Conservation (phyloP, 2,329 filamentous ascomycete species). For the Xylariomycetidae sp. region DNA sequence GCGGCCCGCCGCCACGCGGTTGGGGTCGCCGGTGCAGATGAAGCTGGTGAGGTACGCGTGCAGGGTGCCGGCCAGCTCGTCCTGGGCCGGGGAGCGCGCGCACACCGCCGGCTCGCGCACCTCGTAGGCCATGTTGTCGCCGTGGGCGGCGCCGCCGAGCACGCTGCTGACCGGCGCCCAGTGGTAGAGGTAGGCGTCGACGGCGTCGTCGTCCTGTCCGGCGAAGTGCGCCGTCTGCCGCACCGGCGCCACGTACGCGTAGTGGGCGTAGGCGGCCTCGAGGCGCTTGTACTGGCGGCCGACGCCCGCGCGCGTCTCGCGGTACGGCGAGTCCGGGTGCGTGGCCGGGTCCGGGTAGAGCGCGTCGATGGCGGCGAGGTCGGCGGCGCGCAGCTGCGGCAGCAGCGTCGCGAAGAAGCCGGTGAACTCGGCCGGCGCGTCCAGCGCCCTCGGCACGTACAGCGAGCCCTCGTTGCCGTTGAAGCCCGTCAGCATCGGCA, state of each 20-base stretch:
- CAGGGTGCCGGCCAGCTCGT: conserved; percentile 33
- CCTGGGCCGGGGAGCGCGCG: conserved; percentile 31
- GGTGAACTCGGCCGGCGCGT: conserved; percentile 27
- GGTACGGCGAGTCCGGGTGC: conserved; percentile 28
- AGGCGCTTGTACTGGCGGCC: conserved; percentile 48
- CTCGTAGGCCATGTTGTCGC: conserved; percentile 43
- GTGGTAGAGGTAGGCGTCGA: conserved; percentile 46
- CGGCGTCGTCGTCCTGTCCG: conserved; percentile 28
- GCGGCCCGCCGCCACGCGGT: conserved; percentile 25
- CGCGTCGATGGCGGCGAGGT: conserved; percentile 28
- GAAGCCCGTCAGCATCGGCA: conserved; percentile 37
- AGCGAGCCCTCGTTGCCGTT: conserved; percentile 37
- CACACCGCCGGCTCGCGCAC: conserved; percentile 30
- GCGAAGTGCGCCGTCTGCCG: conserved; percentile 41
- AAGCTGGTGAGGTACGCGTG: conserved; percentile 45
- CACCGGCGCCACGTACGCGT: conserved; percentile 46
- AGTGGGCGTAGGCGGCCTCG: conserved; percentile 48
- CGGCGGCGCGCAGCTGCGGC: conserved; percentile 29
- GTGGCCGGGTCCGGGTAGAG: conserved; percentile 35
- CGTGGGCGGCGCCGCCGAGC: conserved; percentile 40
- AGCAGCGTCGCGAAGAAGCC: conserved; percentile 33
- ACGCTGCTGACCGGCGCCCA: conserved; percentile 43
- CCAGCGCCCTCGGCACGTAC: conserved; percentile 33
- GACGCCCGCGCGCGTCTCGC: conserved; percentile 31
- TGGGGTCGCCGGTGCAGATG: conserved; percentile 39